These are phyloP conservation scores for Aspergillus funiculosus DNA, from an alignment of 495 filamentous ascomycete species.

Conservation along the genomic window DNA sequence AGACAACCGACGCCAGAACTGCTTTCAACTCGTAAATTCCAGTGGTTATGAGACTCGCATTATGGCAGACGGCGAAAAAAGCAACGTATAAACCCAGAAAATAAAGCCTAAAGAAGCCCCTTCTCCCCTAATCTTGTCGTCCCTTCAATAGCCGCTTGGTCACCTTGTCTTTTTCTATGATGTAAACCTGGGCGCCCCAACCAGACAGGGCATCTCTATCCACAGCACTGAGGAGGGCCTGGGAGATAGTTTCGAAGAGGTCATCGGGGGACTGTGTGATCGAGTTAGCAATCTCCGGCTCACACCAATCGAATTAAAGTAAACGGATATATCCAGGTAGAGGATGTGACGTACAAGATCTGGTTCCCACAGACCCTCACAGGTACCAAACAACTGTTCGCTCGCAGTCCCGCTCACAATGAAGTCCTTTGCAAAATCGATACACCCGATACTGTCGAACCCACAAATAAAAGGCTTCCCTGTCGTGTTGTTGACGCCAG, in stretches of 20 bases:
- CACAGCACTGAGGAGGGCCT: constrained; percentile 91
- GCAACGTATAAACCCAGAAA: constrained; percentile 13
- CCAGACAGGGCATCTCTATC: constrained; percentile 94
- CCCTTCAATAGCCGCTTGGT: constrained; percentile 97
- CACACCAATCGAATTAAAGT: background rate
- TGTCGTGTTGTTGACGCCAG: constrained; percentile 85
- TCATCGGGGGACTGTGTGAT: constrained; percentile 70
- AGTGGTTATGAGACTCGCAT: constrained; percentile 10
- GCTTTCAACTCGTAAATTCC: constrained; percentile 21
- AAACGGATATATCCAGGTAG: background rate
- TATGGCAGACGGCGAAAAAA: constrained; percentile 6
- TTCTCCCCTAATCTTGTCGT: constrained; percentile 54
- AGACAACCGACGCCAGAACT: constrained; percentile 20
- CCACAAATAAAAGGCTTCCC: constrained; percentile 96
- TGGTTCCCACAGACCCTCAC: constrained; percentile 97
- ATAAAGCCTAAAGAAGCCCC: background rate
- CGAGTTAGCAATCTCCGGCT: no score
- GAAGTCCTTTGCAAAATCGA: constrained; percentile 98
- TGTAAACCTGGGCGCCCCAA: constrained; percentile 97
- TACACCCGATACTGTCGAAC: constrained; percentile 98
- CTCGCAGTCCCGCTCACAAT: constrained; percentile 95
- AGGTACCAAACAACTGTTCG: constrained; percentile 97
- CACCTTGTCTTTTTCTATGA: constrained; percentile 99
- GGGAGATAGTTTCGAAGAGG: constrained; percentile 96
- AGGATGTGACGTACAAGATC: constrained; percentile 83